Percentiles rank a stretch among this genome's conserved stretches.
Evolutionary conservation across 345 rosid genomes (phyloP).

Genomic region (Anacardium occidentale): DNA sequence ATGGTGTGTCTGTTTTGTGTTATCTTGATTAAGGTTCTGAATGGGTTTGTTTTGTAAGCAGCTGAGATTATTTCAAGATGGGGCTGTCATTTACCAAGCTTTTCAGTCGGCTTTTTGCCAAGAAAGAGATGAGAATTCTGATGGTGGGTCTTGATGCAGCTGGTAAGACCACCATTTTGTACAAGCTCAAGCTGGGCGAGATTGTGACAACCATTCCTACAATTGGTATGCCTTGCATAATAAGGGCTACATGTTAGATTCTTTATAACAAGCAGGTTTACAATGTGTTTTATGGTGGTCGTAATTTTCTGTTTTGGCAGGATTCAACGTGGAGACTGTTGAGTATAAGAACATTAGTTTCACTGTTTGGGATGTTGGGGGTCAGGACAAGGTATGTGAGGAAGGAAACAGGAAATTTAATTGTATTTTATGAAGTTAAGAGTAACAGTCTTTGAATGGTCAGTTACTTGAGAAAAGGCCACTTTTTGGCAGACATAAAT

Average conservation of each 20-base stretch:
- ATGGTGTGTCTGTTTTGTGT: too few species aligned
- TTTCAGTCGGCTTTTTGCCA: slow-evolving; percentile 62
- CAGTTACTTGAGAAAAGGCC: too few species aligned
- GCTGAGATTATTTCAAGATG: slow-evolving; percentile 36
- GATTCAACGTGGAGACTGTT: slow-evolving; percentile 76
- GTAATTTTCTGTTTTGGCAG: slow-evolving; percentile 23
- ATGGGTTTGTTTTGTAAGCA: neutral
- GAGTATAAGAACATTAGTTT: slow-evolving; percentile 80
- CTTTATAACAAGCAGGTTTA: neutral
- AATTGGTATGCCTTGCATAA: slow-evolving; percentile 42
- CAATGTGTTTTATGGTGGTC: neutral
- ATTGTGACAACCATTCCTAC: slow-evolving; percentile 74
- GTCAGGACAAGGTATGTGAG: slow-evolving; percentile 64
- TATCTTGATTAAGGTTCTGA: neutral
- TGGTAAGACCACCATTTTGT: slow-evolving; percentile 68
- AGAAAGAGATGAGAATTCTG: slow-evolving; percentile 40
- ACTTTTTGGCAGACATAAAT: too few species aligned
- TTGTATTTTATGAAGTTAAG: too few species aligned
- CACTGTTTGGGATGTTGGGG: slow-evolving; percentile 81
- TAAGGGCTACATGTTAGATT: neutral
- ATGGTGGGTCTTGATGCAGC: slow-evolving; percentile 42
- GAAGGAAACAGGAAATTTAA: neutral
- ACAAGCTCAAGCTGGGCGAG: slow-evolving; percentile 74
- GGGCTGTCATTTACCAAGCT: slow-evolving; percentile 64
- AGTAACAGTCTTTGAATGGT: too few species aligned